Conservation (phyloP, 2,329 filamentous ascomycete genomes). For the Trichophyton verrucosum region DNA sequence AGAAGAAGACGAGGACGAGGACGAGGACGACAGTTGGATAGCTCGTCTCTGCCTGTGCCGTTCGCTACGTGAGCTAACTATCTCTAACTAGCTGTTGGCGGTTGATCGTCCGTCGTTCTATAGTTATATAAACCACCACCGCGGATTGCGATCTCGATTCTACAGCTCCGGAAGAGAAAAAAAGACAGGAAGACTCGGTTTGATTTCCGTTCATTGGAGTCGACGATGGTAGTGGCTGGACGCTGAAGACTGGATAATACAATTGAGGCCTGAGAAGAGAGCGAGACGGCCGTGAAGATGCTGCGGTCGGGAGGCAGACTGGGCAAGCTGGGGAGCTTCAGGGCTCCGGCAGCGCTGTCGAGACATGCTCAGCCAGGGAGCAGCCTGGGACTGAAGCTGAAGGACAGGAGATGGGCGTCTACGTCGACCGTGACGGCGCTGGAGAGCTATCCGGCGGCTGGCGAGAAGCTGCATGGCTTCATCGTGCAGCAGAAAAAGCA, state of each 20-base stretch:
- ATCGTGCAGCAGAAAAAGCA: conserved; percentile 80
- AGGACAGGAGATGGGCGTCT: conserved; percentile 25
- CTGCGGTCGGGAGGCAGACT: not conserved
- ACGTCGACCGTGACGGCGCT: conserved; percentile 62
- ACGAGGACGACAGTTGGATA: too few species aligned
- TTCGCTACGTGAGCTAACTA: not conserved
- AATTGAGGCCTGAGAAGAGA: not conserved
- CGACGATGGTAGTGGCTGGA: not conserved
- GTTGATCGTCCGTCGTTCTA: too few species aligned
- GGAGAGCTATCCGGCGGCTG: conserved; percentile 60
- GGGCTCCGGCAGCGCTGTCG: not conserved
- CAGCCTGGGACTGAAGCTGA: not conserved
- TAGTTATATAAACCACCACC: too few species aligned
- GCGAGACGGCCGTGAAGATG: not conserved
- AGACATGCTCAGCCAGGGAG: not conserved
- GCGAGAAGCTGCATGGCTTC: conserved; percentile 85
- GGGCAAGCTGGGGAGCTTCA: not conserved
- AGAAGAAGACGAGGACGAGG: too few species aligned
- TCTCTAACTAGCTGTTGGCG: not conserved
- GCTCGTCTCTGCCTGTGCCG: not conserved
- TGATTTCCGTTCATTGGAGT: not conserved
- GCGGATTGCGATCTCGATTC: not conserved
- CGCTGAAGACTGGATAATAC: not conserved
- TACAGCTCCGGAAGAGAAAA: not conserved
- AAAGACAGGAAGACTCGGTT: not conserved